Evolutionary conservation across 108 stramenopile genomes (phyloP).

Genomic region (Cyclotella cryptica): DNA sequence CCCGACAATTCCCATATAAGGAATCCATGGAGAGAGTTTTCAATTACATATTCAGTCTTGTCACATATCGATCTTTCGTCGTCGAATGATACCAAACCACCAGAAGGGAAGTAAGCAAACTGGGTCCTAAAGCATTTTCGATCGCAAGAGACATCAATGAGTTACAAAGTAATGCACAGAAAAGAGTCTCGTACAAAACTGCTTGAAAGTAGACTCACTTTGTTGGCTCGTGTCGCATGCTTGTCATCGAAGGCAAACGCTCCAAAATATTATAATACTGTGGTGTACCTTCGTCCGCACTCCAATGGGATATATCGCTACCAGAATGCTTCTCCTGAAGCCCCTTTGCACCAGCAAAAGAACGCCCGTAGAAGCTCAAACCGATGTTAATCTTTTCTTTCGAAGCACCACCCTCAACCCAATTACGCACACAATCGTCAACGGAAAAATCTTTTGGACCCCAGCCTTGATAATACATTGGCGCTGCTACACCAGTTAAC

Average conservation of each 20-base stretch:
- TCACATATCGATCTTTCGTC: constrained; percentile 42
- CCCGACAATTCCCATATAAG: constrained; percentile 46
- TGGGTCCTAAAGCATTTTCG: no score
- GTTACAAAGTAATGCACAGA: no score
- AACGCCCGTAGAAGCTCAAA: constrained; percentile 53
- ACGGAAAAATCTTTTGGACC: constrained; percentile 45
- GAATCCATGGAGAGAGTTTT: constrained; percentile 40
- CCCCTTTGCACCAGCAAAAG: constrained; percentile 41
- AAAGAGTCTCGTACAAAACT: no score
- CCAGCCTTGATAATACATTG: constrained; percentile 54
- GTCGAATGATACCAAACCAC: constrained; percentile 20
- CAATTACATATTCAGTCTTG: constrained; percentile 37
- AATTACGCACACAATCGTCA: constrained; percentile 44
- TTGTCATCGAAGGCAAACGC: constrained; percentile 35
- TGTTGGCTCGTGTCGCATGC: constrained; percentile 28
- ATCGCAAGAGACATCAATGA: no score
- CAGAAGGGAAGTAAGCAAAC: constrained; percentile 36
- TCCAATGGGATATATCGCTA: constrained; percentile 32
- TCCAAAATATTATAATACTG: constrained; percentile 56
- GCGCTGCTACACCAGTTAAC: constrained; percentile 42
- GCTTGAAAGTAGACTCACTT: no score
- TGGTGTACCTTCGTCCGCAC: constrained; percentile 51
- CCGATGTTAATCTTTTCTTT: constrained; percentile 37
- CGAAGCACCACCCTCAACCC: constrained; percentile 32
- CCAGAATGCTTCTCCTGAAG: constrained; percentile 46